Conservation (phyloP, 371 early-diverging fungal species). For the Dinochytrium kinnereticum region DNA sequence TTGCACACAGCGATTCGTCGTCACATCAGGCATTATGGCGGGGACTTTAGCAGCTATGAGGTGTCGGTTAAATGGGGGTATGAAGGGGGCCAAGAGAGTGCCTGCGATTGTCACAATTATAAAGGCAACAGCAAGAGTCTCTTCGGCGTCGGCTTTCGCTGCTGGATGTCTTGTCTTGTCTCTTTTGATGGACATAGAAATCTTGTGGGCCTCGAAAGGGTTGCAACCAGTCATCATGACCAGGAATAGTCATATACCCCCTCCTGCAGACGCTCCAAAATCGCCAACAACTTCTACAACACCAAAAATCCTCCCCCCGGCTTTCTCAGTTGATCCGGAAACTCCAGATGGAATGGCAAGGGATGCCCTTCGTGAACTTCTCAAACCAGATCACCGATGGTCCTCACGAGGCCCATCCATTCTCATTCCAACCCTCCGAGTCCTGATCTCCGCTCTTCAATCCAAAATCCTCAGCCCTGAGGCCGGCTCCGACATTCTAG, state of each 20-base stretch:
- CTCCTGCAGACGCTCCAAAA: too few species aligned
- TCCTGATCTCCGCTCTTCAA: neutral
- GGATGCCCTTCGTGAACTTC: too few species aligned
- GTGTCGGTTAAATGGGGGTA: neutral
- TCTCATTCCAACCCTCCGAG: too few species aligned
- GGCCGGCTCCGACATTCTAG: neutral
- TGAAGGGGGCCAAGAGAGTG: neutral
- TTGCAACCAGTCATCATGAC: neutral
- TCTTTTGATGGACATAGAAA: neutral
- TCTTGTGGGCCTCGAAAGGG: neutral
- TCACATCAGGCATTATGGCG: neutral
- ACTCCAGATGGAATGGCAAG: too few species aligned
- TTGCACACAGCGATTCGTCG: neutral
- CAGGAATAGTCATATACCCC: too few species aligned
- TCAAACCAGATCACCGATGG: too few species aligned
- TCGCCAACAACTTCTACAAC: too few species aligned
- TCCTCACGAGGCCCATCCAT: too few species aligned
- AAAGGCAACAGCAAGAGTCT: neutral
- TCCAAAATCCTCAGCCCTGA: neutral
- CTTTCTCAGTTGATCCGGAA: too few species aligned
- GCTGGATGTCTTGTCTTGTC: slow-evolving; percentile 3
- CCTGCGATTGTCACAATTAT: neutral
- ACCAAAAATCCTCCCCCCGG: too few species aligned
- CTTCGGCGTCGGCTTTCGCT: neutral
- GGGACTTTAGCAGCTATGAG: neutral